These are phyloP conservation scores for Mycena amicta DNA, from an alignment of 768 basidiomycete genomes.

Conservation along the genomic window DNA sequence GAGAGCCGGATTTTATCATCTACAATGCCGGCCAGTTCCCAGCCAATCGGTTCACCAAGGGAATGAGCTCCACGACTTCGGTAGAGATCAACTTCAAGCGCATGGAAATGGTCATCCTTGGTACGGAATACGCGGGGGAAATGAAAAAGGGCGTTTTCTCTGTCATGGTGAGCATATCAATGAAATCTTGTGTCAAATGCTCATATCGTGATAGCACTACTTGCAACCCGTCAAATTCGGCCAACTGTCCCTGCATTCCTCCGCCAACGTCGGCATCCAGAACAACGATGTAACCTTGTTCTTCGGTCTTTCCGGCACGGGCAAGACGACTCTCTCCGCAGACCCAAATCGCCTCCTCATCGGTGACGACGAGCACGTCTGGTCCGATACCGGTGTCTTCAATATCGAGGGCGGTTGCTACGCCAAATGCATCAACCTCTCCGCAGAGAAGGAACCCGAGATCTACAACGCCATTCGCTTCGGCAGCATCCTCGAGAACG, in stretches of 20 bases:
- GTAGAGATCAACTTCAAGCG: conserved; percentile 99
- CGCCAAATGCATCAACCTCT: conserved; percentile 97
- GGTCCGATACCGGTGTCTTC: conserved; percentile 98
- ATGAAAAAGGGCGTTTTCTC: conserved; percentile 99
- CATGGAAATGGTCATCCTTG: conserved; percentile 99
- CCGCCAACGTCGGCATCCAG: conserved; percentile 91
- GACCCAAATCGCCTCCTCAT: conserved; percentile 93
- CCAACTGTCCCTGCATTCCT: conserved; percentile 96
- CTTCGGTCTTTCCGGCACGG: conserved; percentile 98
- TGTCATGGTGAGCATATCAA: conserved; percentile 70
- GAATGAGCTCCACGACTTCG: conserved; percentile 98
- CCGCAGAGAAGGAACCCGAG: conserved; percentile 96
- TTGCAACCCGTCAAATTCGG: conserved; percentile 98
- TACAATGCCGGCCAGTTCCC: conserved; percentile 99
- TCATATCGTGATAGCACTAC: conserved; percentile 68
- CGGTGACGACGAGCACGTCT: conserved; percentile 99
- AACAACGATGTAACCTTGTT: conserved; percentile 94
- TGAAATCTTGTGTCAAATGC: conserved; percentile 6
- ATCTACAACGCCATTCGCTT: conserved; percentile 94
- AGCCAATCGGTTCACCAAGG: conserved; percentile 99
- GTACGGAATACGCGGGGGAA: conserved; percentile 96
- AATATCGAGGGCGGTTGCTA: conserved; percentile 99
- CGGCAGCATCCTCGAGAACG: conserved; percentile 98
- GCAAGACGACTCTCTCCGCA: conserved; percentile 97
- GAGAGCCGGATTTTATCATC: conserved; percentile 99